A percentile compares a stretch with the other conserved stretches of the same genome.
Conservation (phyloP, 768 basidiomycete species). For the Russula compacta region DNA sequence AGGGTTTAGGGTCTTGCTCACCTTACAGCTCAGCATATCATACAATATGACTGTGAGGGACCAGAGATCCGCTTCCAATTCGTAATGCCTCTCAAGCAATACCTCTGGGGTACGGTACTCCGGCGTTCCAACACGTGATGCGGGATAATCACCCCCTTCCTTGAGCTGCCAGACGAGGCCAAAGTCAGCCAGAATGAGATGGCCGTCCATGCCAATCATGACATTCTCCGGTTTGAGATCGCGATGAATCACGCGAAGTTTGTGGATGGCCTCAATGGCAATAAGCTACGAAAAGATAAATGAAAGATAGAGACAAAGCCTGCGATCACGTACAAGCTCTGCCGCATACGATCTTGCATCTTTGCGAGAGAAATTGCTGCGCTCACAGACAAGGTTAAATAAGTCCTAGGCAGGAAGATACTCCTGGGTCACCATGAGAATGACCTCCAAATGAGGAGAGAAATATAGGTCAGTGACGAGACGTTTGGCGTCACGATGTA, state of each 20-base stretch:
- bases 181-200: constrained; percentile 12
- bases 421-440: not conserved
- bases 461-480: not conserved
- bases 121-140: constrained; percentile 2
- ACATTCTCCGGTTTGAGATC: constrained; percentile 16
- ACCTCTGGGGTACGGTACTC: constrained; percentile 10
- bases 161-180: constrained; percentile 10
- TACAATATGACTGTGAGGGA: constrained; percentile 92
- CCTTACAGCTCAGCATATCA: constrained; percentile 49
- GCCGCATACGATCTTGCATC: constrained; percentile 4
- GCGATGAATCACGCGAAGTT: constrained; percentile 7
- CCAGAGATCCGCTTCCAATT: constrained; percentile 79
- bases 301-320: not conserved
- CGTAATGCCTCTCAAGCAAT: not conserved
- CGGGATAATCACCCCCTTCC: not conserved
- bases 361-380: not conserved
- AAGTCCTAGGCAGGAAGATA: constrained; percentile 10
- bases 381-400: not conserved
- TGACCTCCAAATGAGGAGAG: not conserved
- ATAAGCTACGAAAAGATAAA: not conserved
- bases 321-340: constrained; percentile 6
- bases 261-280: constrained; percentile 10
- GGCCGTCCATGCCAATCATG: constrained; percentile 6
- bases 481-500: constrained; percentile 10
- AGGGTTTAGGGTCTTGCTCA: not conserved